Percentiles rank a stretch among this genome's conserved stretches.
Evolutionary conservation across 306 rosid species (phyloP).

Genomic region (Lathyrus tuberosus): DNA sequence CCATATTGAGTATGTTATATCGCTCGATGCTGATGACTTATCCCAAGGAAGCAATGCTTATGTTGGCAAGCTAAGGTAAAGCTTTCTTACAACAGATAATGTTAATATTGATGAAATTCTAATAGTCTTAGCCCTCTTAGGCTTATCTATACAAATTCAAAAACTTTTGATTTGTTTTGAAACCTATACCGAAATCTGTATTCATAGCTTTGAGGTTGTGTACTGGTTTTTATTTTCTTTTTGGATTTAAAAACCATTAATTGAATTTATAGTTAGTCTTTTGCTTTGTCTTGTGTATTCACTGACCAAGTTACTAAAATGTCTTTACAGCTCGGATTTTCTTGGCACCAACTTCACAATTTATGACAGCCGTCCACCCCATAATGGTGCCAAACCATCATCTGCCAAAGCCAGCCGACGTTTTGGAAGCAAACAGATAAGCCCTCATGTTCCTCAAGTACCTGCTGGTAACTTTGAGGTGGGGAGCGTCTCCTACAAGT

Average conservation of each 20-base stretch:
- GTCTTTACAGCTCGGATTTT: conserved; percentile 84
- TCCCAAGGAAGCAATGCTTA: conserved; percentile 98
- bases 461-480: conserved; percentile 92
- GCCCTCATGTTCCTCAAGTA: conserved; percentile 97
- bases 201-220: conserved; percentile 66
- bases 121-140: neutral
- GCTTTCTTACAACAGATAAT: conserved; percentile 19
- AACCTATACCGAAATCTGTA: conserved; percentile 11
- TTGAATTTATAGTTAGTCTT: conserved; percentile 13
- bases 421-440: conserved; percentile 92
- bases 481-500: conserved; percentile 89
- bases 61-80: conserved; percentile 91
- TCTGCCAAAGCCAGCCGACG: conserved; percentile 80
- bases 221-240: conserved; percentile 20
- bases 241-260: neutral
- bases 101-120: conserved; percentile 20
- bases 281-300: conserved; percentile 13
- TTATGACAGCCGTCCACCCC: conserved; percentile 89
- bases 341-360: conserved; percentile 94
- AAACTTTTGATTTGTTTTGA: neutral
- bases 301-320: conserved; percentile 29
- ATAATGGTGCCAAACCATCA: conserved; percentile 89
- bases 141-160: neutral
- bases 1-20: conserved; percentile 84
- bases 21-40: conserved; percentile 84